Evolutionary conservation across 2,329 filamentous ascomycete genomes (phyloP).

Genomic region (Onygena corvina): DNA sequence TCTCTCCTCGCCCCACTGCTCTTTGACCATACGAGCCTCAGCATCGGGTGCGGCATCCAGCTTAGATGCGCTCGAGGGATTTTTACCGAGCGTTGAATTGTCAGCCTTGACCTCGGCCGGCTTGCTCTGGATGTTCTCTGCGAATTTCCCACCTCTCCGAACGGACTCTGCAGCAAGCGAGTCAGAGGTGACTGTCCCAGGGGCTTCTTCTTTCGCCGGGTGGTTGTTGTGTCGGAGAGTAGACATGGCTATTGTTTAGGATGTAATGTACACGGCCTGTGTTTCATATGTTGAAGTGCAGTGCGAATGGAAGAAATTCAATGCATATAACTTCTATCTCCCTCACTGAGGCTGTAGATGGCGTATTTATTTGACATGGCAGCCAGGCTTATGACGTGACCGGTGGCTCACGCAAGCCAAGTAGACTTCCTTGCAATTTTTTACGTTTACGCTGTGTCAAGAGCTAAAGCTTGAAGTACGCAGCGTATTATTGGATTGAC

Average conservation of each 20-base stretch:
- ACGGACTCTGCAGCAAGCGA: slow-evolving; percentile 67
- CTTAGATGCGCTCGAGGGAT: slow-evolving; percentile 42
- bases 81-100: slow-evolving; percentile 44
- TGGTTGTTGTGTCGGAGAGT: slow-evolving; percentile 40
- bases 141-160: slow-evolving; percentile 47
- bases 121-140: slow-evolving; percentile 45
- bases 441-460: background rate
- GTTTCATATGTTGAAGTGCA: background rate
- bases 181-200: slow-evolving; percentile 53
- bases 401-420: background rate
- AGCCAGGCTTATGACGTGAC: background rate
- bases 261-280: background rate
- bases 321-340: background rate
- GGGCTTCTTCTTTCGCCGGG: slow-evolving; percentile 45
- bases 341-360: too few species aligned
- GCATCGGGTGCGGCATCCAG: slow-evolving; percentile 40
- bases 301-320: background rate
- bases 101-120: slow-evolving; percentile 39
- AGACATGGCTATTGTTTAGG: slow-evolving; percentile 25
- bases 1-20: slow-evolving; percentile 20
- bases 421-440: background rate
- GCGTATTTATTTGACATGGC: too few species aligned
- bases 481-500: background rate
- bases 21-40: slow-evolving; percentile 31
- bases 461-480: background rate